Evolutionary conservation across 2,329 filamentous ascomycete species (phyloP).

Genomic region (Didymellaceae sp.): DNA sequence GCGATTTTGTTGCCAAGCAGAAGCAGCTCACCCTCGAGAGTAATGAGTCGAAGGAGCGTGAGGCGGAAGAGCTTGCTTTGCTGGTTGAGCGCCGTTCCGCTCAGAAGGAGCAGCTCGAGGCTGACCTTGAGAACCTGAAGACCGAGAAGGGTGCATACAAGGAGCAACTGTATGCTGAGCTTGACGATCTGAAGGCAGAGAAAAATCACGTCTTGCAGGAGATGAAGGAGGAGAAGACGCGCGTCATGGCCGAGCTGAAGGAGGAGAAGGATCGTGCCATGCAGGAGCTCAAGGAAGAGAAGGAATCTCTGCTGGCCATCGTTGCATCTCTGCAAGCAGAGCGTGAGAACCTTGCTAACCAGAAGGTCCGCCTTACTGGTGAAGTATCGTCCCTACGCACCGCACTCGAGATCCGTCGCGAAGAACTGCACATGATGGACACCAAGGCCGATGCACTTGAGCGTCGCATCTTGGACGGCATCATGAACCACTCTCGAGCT

Average conservation of each 20-base stretch:
- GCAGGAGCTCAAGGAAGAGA: conserved; percentile 49
- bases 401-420: conserved; percentile 83
- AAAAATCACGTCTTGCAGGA: conserved; percentile 50
- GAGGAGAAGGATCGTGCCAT: conserved; percentile 46
- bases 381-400: conserved; percentile 93
- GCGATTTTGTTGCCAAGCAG: conserved; percentile 79
- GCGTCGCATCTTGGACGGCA: conserved; percentile 89
- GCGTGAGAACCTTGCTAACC: conserved; percentile 75
- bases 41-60: conserved; percentile 78
- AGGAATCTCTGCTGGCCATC: conserved; percentile 56
- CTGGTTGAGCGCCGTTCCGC: conserved; percentile 78
- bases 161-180: conserved; percentile 61
- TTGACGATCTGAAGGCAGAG: conserved; percentile 53
- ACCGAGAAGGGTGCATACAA: conserved; percentile 66
- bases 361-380: conserved; percentile 80
- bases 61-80: conserved; percentile 78
- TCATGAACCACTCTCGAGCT: conserved; percentile 93
- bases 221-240: conserved; percentile 52
- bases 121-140: conserved; percentile 54
- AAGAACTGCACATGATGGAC: conserved; percentile 92
- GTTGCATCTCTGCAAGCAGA: conserved; percentile 69
- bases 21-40: conserved; percentile 77
- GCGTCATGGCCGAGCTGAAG: conserved; percentile 42
- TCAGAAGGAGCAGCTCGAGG: conserved; percentile 67
- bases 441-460: conserved; percentile 85